These are phyloP conservation scores for Hyaloscypha variabilis DNA, from an alignment of 495 filamentous ascomycete species.

Conservation along the genomic window DNA sequence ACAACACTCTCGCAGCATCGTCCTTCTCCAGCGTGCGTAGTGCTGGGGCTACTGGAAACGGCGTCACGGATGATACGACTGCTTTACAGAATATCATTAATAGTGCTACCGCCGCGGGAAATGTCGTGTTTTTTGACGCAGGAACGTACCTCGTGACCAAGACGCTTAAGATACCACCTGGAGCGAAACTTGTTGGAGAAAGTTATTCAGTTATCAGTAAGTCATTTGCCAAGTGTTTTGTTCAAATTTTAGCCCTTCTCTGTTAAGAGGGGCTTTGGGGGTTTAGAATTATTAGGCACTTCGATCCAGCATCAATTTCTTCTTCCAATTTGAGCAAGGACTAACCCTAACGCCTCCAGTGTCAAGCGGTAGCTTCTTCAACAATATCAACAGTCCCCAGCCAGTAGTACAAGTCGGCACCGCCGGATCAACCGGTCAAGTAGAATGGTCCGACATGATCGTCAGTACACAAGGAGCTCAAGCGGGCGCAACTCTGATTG, in stretches of 20 bases:
- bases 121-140: slow-evolving; percentile 36
- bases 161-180: slow-evolving; percentile 55
- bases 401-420: slow-evolving; percentile 62
- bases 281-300: too few relatives aligned
- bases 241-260: too few relatives aligned
- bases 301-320: too few relatives aligned
- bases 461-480: slow-evolving; percentile 50
- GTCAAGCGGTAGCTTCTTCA: slow-evolving; percentile 52
- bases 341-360: too few relatives aligned
- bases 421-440: slow-evolving; percentile 52
- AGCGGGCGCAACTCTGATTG: slow-evolving; percentile 48
- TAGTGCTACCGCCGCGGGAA: slow-evolving; percentile 39
- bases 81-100: slow-evolving; percentile 47
- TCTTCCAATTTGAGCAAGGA: too few relatives aligned
- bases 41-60: slow-evolving; percentile 69
- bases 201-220: slow-evolving; percentile 51
- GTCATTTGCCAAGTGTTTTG: too few relatives aligned
- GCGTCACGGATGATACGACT: slow-evolving; percentile 65
- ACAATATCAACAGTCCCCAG: slow-evolving; percentile 46
- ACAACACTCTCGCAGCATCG: slow-evolving; percentile 50
- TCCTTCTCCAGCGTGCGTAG: slow-evolving; percentile 62
- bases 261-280: too few relatives aligned
- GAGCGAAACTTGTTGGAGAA: slow-evolving; percentile 54
- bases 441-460: slow-evolving; percentile 61
- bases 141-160: slow-evolving; percentile 51